Base-by-base conservation (phyloP, 177 flowering plant genomes). In the Vitis hybrid region DNA sequence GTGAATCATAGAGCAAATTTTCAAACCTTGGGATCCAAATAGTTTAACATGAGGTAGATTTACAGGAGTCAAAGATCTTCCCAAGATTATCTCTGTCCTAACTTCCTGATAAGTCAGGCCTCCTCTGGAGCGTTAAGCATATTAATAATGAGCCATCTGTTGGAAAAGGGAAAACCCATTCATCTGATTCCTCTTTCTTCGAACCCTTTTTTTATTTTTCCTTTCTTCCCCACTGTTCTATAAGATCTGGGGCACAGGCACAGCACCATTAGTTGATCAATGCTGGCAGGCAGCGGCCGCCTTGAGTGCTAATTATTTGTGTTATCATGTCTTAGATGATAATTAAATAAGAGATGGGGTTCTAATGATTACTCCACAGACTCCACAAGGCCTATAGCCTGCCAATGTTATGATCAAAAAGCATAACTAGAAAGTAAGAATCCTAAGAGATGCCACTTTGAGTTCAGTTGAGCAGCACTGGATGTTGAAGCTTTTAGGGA, bases 21-120 rank as follows among this genome's bases (percentile, higher is more conserved):
- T 60, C 59, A 60, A 60, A 55, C 73, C 51, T 70, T 61, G 79
- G 72, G 70, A 56, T 64, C 58, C 56, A 66, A 50, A 62, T 61
- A 26, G 18, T 71, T 57, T 71, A 71, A 62, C 32, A 39, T 60
- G 51, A n/a, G 63, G 15, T 68, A 39, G 72, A 69, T 57, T 72
- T 51, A 69, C 78, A 67, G 17, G 61, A 57, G 75, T 76, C 73
- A 79, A 73, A 71, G 74, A 76, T 76, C 65, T 48, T 50, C 45
- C 12, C 11, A 51, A 72, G 71, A 72, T 69, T 23, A 55, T 61
- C 26, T 71, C 66, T 67, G 26, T 39, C 73, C 39, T 19, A 60
- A 69, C 62, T 32, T 1, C 3, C 6, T 60, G 8, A 2, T 60
- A 11, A 19, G 32, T 7, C 48, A 8, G 48, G 48, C 48, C 48